These are phyloP conservation scores for Aspergillus homomorphus DNA, from an alignment of 495 filamentous ascomycete species.

Conservation along the genomic window DNA sequence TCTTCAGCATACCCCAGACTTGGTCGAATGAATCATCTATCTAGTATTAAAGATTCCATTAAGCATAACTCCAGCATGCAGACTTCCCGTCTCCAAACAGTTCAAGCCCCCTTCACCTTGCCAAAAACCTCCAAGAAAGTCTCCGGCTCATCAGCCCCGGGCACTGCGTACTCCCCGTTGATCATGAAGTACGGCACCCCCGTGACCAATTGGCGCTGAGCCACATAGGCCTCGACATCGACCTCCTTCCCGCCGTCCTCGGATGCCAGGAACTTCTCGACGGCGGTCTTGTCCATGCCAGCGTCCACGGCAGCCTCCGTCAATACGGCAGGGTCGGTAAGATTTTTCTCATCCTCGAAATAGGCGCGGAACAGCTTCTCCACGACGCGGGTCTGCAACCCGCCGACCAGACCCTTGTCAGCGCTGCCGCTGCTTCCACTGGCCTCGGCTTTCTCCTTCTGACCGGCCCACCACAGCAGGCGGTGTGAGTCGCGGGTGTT, in stretches of 20 bases:
- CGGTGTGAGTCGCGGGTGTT: conserved; percentile 75
- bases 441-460: conserved; percentile 44
- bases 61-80: not conserved
- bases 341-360: conserved; percentile 75
- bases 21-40: not conserved
- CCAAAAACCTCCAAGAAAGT: conserved; percentile 56
- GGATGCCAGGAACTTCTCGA: conserved; percentile 57
- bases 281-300: conserved; percentile 58
- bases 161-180: conserved; percentile 58
- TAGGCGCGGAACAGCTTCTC: conserved; percentile 68
- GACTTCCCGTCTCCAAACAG: not conserved
- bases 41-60: not conserved
- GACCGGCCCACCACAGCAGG: conserved; percentile 65
- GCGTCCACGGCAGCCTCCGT: conserved; percentile 58
- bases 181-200: conserved; percentile 77
- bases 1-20: not conserved
- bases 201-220: conserved; percentile 54
- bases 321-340: conserved; percentile 62
- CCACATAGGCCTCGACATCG: conserved; percentile 63
- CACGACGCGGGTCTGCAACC: conserved; percentile 60
- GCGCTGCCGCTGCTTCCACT: conserved; percentile 23
- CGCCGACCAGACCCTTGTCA: conserved; percentile 20
- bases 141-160: conserved; percentile 62
- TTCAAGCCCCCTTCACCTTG: conserved; percentile 37
- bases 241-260: conserved; percentile 66